Evolutionary conservation across 179 eudicot species (phyloP).

Genomic region (Carnegiea gigantea): DNA sequence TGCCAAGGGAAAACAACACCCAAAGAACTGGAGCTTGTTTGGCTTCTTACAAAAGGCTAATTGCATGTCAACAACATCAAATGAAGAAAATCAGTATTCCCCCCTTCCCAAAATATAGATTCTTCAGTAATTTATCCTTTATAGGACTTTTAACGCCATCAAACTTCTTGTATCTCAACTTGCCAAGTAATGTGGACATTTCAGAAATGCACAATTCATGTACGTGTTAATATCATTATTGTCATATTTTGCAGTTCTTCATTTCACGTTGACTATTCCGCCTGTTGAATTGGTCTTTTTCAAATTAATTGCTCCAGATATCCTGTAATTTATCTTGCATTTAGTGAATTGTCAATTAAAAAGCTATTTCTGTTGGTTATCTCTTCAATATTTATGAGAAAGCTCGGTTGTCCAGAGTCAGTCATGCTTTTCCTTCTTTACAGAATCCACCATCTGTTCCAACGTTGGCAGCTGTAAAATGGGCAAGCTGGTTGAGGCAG

Average conservation of each 20-base stretch:
- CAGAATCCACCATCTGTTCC: slow-evolving; percentile 99
- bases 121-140: too few relatives aligned
- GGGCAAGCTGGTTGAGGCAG: slow-evolving; percentile 87
- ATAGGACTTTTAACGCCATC: too few relatives aligned
- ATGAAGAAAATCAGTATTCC: too few relatives aligned
- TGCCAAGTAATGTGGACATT: neutral
- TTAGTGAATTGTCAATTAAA: neutral
- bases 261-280: neutral
- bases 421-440: slow-evolving; percentile 15
- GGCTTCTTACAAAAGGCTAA: too few relatives aligned
- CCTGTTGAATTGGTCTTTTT: neutral
- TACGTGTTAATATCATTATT: neutral
- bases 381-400: neutral
- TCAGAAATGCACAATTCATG: neutral
- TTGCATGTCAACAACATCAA: too few relatives aligned
- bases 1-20: too few relatives aligned
- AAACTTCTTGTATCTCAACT: too few relatives aligned
- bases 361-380: neutral
- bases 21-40: too few relatives aligned
- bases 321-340: neutral
- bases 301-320: neutral
- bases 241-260: neutral
- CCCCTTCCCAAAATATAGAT: too few relatives aligned
- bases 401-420: neutral
- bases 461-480: slow-evolving; percentile 80